A percentile compares a stretch with the other conserved stretches of the same genome.
Conservation (phyloP, 208 protist genomes). For the Trichomonas tenax region DNA sequence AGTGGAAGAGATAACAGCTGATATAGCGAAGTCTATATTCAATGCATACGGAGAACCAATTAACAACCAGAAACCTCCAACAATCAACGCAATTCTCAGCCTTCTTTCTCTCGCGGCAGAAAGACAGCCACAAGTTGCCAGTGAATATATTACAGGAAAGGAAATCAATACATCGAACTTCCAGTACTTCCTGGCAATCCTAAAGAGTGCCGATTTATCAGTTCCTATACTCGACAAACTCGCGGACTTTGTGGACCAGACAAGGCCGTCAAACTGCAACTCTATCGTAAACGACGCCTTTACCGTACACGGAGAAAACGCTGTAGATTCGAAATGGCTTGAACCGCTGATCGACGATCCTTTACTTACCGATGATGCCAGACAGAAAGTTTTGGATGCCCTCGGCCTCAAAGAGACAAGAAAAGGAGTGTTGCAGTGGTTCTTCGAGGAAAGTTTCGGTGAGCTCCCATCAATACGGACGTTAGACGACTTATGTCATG, state of each 20-base stretch:
- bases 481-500: neutral
- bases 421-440: neutral
- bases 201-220: neutral
- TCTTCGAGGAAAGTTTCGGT: neutral
- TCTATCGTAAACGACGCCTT: neutral
- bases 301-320: neutral
- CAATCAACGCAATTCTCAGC: neutral
- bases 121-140: neutral
- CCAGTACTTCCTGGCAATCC: neutral
- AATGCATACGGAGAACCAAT: neutral
- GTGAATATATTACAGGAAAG: neutral
- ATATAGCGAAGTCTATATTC: neutral
- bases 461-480: neutral
- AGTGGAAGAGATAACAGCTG: neutral
- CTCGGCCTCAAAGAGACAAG: neutral
- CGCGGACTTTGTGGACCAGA: neutral
- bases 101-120: neutral
- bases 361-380: neutral
- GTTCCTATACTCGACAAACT: neutral
- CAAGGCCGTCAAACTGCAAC: neutral
- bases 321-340: neutral
- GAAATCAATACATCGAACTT: neutral
- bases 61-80: neutral
- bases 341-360: neutral
- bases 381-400: neutral